These are phyloP conservation scores for Lithospermum erythrorhizon DNA, from an alignment of 257 asterid genomes.

Conservation along the genomic window DNA sequence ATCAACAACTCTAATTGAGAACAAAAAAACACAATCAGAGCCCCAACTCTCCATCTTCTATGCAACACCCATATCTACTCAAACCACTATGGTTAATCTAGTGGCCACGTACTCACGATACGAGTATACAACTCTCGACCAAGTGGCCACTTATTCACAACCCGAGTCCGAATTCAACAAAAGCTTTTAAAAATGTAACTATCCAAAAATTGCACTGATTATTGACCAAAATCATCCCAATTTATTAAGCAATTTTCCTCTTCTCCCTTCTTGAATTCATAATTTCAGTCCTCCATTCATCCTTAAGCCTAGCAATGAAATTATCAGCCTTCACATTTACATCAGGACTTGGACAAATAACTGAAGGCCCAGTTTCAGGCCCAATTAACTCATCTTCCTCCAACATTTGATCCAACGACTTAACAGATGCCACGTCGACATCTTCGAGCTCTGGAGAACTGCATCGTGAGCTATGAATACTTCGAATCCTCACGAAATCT, in stretches of 20 bases:
- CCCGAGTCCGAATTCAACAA: too few species aligned
- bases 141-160: too few species aligned
- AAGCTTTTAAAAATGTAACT: too few species aligned
- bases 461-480: slow-evolving; percentile 17
- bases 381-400: slow-evolving; percentile 44
- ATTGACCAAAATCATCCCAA: too few species aligned
- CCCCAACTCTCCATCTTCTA: neutral
- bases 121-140: too few species aligned
- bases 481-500: slow-evolving; percentile 48
- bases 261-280: slow-evolving; percentile 45
- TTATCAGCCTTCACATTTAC: slow-evolving; percentile 64
- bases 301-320: slow-evolving; percentile 65
- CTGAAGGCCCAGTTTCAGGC: slow-evolving; percentile 38
- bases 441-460: slow-evolving; percentile 62
- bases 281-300: slow-evolving; percentile 74
- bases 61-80: neutral
- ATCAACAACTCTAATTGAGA: slow-evolving; percentile 11
- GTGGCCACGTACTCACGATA: too few species aligned
- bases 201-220: too few species aligned
- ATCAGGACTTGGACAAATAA: slow-evolving; percentile 83
- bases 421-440: slow-evolving; percentile 36
- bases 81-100: too few species aligned
- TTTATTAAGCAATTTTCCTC: slow-evolving; percentile 10
- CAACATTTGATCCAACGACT: slow-evolving; percentile 26
- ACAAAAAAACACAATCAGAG: slow-evolving; percentile 14